Conservation (phyloP, 2,329 filamentous ascomycete genomes). For the Colletotrichum destructivum region DNA sequence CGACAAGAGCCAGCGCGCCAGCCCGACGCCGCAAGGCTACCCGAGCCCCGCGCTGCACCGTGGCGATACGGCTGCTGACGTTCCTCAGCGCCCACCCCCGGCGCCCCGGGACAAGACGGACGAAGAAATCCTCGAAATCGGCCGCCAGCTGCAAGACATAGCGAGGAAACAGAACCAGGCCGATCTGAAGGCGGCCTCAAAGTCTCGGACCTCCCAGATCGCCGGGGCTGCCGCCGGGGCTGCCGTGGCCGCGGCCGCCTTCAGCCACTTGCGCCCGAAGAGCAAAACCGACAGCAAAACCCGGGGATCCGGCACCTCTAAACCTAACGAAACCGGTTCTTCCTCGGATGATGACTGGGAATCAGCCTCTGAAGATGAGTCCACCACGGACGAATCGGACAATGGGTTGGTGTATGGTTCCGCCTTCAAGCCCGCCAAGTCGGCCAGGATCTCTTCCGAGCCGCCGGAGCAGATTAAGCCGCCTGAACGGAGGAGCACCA, state of each 20-base stretch:
- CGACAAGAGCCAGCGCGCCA: slow-evolving; percentile 49
- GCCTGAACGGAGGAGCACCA: slow-evolving; percentile 52
- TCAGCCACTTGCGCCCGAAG: slow-evolving; percentile 59
- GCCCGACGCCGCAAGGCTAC: slow-evolving; percentile 21
- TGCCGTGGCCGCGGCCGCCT: slow-evolving; percentile 51
- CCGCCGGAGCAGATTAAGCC: slow-evolving; percentile 40
- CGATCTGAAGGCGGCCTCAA: slow-evolving; percentile 62
- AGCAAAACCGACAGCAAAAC: slow-evolving; percentile 53
- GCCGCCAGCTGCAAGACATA: slow-evolving; percentile 68
- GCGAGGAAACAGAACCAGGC: slow-evolving; percentile 66
- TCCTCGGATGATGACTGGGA: slow-evolving; percentile 67
- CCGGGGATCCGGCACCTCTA: slow-evolving; percentile 60
- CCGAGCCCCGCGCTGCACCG: slow-evolving; percentile 27
- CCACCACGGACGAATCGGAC: slow-evolving; percentile 59
- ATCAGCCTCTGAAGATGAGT: slow-evolving; percentile 67
- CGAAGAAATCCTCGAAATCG: slow-evolving; percentile 71
- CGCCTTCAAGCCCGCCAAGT: slow-evolving; percentile 45
- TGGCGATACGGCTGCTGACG: slow-evolving; percentile 39
- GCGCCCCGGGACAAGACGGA: slow-evolving; percentile 60
- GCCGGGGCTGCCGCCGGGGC: slow-evolving; percentile 55
- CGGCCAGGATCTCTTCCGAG: slow-evolving; percentile 37
- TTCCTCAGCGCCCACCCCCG: slow-evolving; percentile 42
- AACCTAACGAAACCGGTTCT: slow-evolving; percentile 54
- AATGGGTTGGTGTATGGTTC: slow-evolving; percentile 62
- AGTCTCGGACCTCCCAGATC: slow-evolving; percentile 55